phyloP scores from a whole-genome alignment of 164 flowering plant species.

The Stephania cephalantha region DNA sequence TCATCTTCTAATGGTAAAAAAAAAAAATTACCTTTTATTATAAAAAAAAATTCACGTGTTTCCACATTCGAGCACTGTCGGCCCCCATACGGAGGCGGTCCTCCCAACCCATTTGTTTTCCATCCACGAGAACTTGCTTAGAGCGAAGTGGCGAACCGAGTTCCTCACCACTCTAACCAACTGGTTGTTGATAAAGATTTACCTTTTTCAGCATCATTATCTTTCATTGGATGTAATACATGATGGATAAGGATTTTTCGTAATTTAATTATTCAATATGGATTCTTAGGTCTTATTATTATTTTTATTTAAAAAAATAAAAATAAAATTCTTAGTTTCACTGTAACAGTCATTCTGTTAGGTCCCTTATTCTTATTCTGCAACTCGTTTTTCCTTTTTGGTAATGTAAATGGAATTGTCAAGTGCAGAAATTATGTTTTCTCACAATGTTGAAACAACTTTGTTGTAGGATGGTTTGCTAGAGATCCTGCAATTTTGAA shows the following conservation, averaged over 20 bases:
- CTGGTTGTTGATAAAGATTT: neutral
- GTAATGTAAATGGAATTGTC: neutral
- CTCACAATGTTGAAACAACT: neutral
- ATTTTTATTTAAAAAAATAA: too few relatives aligned
- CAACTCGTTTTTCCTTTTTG: neutral
- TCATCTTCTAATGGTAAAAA: neutral
- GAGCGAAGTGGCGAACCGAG: too few relatives aligned
- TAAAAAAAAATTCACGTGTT: too few relatives aligned
- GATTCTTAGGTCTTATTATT: too few relatives aligned
- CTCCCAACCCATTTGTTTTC: too few relatives aligned
- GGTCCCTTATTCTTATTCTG: neutral
- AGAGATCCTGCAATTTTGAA: slow-evolving; percentile 63
- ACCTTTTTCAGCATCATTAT: neutral
- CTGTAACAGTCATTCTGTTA: neutral
- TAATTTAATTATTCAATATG: neutral
- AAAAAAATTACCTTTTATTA: too few relatives aligned
- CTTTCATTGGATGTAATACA: neutral
- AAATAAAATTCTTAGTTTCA: neutral
- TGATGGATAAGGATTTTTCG: neutral
- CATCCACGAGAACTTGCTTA: too few relatives aligned
- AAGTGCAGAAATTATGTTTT: neutral
- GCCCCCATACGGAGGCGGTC: too few relatives aligned
- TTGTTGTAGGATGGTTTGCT: slow-evolving; percentile 83
- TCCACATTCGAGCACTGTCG: too few relatives aligned
- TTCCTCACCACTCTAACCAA: too few relatives aligned